Base-by-base conservation (phyloP, 2,329 filamentous ascomycete species). In the Canariomyces notabilis region DNA sequence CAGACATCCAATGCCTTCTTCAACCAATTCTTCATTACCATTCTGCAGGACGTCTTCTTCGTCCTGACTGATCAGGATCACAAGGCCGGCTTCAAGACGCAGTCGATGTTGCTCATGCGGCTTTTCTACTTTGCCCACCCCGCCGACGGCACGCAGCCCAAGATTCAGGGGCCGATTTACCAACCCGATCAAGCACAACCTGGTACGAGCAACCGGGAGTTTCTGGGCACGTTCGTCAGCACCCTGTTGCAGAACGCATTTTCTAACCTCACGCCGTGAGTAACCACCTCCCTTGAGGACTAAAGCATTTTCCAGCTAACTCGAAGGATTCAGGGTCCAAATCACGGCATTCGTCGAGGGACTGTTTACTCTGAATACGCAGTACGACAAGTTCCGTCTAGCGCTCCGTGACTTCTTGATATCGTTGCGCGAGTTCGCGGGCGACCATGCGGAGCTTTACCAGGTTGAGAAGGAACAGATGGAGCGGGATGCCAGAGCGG, bases 21-120 rank as follows among this genome's bases (percentile, higher is more conserved):
- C 82, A 89, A 94, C 67, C 89, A 90, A 64, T 98, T 97, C 73
- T 98, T 93, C 68, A 83, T 95, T 44, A 83, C 87, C 1, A 97
- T 98, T 56, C 74, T 98, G 41, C 93, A 98, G 68, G 93, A 98
- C 60, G 89, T 98, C 12, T 95, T 98, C 76, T 98, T 96, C 61
- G 93, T 98, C 34, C 79, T 98, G 42, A 97, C 93, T 0, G 93
- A 98, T 63, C 91, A 86, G 50, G 93, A 98, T 60, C 93, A 98
- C 77, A 98, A 98, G 74, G 93, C 93, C 51, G 93, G 93, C 1
- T 98, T 98, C 76, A 98, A 98, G 76, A 93, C 90, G 7, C 93
- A 98, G 71, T 90, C 90, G 3, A 85, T 93, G 79, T 75, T 98
- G 39, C 72, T 98, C 51, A 89, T 93, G 59, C 87, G 90, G 61